Percentiles rank a stretch among this genome's conserved stretches.
phyloP scores from a whole-genome alignment of 257 asterid genomes.

The Solanum gandarillasii region DNA sequence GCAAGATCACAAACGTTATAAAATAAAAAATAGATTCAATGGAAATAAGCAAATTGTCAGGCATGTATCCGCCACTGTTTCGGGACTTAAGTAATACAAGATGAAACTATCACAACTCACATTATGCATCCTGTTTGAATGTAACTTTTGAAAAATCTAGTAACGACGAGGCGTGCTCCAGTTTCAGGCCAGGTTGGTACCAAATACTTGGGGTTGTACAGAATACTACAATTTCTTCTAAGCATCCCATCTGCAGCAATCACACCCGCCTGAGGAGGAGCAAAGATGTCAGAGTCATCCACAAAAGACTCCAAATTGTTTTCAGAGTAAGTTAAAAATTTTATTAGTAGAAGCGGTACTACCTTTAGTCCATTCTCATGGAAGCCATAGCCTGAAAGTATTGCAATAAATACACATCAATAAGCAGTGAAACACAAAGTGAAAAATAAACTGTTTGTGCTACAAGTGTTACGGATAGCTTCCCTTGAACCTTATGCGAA shows the following conservation, averaged over 20 bases:
- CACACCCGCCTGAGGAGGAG: slow-evolving; percentile 43
- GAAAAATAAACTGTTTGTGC: neutral
- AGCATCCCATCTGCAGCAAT: slow-evolving; percentile 61
- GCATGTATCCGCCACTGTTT: neutral
- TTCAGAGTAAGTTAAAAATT: neutral
- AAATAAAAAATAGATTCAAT: too few relatives aligned
- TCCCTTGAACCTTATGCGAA: neutral
- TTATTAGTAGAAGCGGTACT: neutral
- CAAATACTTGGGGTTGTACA: slow-evolving; percentile 47
- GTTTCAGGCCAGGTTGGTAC: slow-evolving; percentile 66
- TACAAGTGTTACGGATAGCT: neutral
- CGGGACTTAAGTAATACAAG: neutral
- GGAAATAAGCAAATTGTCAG: neutral
- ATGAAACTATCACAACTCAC: slow-evolving; percentile 30
- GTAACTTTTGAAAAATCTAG: slow-evolving; percentile 43
- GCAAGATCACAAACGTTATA: neutral
- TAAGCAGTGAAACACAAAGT: neutral
- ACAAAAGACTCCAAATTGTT: neutral
- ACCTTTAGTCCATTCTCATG: slow-evolving; percentile 75
- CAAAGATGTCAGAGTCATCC: neutral
- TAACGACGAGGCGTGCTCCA: slow-evolving; percentile 67
- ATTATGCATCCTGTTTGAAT: slow-evolving; percentile 51
- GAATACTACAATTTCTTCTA: slow-evolving; percentile 12
- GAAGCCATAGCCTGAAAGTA: slow-evolving; percentile 60
- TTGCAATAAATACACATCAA: neutral